Evolutionary conservation across 2,329 filamentous ascomycete genomes (phyloP).

Genomic region (Tolypocladium album): DNA sequence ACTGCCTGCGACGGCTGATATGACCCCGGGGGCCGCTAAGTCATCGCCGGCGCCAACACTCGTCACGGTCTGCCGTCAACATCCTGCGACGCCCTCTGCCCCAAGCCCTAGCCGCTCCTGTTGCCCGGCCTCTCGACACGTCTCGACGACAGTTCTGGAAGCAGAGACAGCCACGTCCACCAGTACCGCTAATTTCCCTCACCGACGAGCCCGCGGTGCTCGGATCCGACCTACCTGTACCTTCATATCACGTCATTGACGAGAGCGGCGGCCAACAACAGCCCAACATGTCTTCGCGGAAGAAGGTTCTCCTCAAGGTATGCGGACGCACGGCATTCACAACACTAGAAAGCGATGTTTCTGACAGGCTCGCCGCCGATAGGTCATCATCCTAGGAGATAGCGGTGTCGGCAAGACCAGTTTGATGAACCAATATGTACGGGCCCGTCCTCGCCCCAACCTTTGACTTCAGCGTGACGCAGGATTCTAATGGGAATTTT

Average conservation of each 20-base stretch:
- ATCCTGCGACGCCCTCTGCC: background rate
- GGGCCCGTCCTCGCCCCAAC: constrained; percentile 18
- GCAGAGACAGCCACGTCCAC: background rate
- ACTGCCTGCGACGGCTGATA: background rate
- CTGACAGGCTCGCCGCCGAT: constrained; percentile 1
- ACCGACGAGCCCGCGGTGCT: background rate
- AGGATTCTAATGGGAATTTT: constrained; percentile 2
- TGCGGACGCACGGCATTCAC: constrained; percentile 5
- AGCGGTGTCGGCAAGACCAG: constrained; percentile 99
- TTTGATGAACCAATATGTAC: constrained; percentile 99
- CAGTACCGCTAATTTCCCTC: background rate
- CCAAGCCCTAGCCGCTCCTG: background rate
- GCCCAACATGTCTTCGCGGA: constrained; percentile 61
- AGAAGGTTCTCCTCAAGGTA: constrained; percentile 90
- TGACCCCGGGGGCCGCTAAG: background rate
- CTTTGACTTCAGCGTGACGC: background rate
- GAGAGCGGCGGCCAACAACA: constrained; percentile 9
- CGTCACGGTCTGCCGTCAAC: background rate
- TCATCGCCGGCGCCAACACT: background rate
- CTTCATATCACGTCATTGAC: background rate
- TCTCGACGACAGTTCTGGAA: background rate
- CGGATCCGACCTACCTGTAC: background rate
- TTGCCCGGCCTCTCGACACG: background rate
- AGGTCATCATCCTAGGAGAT: constrained; percentile 99
- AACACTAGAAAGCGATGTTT: background rate